Percentiles rank a stretch among this genome's conserved stretches.
These are phyloP conservation scores for Sisymbrium irio DNA, from an alignment of 345 rosid species.

Conservation along the genomic window DNA sequence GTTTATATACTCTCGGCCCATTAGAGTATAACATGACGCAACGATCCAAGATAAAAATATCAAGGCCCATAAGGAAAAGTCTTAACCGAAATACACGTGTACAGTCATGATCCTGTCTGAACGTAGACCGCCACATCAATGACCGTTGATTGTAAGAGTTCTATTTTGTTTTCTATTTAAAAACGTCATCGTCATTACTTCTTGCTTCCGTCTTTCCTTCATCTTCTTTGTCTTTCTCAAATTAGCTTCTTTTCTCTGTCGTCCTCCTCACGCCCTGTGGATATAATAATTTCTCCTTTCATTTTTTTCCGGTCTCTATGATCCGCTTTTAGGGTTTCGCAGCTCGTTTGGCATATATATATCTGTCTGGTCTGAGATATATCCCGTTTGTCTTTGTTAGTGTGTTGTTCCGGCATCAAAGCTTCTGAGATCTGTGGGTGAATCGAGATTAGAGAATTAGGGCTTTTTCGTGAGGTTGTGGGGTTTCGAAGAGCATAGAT, in stretches of 20 bases:
- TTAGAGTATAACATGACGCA: neutral
- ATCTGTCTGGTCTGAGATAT: neutral
- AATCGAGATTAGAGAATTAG: slow-evolving; percentile 27
- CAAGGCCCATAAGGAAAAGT: slow-evolving; percentile 25
- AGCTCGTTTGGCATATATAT: neutral
- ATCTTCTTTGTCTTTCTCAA: neutral
- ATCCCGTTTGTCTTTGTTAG: neutral
- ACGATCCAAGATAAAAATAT: neutral
- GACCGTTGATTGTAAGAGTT: neutral
- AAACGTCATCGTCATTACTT: neutral
- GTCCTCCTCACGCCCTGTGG: slow-evolving; percentile 21
- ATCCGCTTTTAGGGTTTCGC: neutral
- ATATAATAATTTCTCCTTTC: neutral
- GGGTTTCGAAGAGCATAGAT: slow-evolving; percentile 81
- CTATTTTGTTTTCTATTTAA: neutral
- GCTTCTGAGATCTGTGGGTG: slow-evolving; percentile 14
- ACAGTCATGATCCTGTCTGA: neutral
- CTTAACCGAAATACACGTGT: slow-evolving; percentile 11
- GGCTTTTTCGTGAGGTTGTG: slow-evolving; percentile 26
- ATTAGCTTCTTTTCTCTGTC: slow-evolving; percentile 17
- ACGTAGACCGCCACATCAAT: slow-evolving; percentile 9
- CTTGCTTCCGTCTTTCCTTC: neutral
- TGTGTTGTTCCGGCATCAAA: neutral
- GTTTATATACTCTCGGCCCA: neutral
- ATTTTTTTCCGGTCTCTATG: neutral